Conservation (phyloP, 1,284 basidiomycete species). For the Vanrija humicola region DNA sequence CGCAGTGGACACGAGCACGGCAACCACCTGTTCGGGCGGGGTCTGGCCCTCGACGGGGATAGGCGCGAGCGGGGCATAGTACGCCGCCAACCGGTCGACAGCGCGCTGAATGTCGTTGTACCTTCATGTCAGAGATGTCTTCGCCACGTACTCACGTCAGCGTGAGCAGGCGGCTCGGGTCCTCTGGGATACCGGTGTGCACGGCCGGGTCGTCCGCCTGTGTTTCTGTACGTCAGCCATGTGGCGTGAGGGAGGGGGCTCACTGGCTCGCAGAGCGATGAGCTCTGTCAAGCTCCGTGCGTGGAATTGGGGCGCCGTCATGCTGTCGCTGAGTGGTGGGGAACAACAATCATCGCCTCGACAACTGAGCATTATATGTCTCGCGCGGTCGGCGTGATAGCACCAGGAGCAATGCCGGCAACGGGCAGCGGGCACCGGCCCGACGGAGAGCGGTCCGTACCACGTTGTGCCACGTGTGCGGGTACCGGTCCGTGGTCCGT, state of each 20-base stretch:
- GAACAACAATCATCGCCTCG: background rate
- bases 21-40: constrained; percentile 47
- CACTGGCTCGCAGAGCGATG: constrained; percentile 38
- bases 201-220: constrained; percentile 40
- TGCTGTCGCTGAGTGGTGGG: constrained; percentile 6
- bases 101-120: constrained; percentile 46
- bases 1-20: constrained; percentile 50
- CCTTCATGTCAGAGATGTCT: constrained; percentile 17
- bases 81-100: constrained; percentile 51
- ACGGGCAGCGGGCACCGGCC: too few relatives aligned
- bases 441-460: too few relatives aligned
- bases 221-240: constrained; percentile 13
- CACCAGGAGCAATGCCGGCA: too few relatives aligned
- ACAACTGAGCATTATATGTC: too few relatives aligned
- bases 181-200: constrained; percentile 45
- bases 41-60: constrained; percentile 14
- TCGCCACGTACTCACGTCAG: constrained; percentile 28
- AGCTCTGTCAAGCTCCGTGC: constrained; percentile 43
- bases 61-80: constrained; percentile 42
- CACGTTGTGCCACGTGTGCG: too few relatives aligned
- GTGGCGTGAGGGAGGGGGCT: constrained; percentile 3
- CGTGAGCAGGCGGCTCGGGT: constrained; percentile 40
- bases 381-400: too few relatives aligned
- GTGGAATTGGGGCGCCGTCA: constrained; percentile 37
- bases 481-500: too few relatives aligned